Evolutionary conservation across 176 grass and related monocot species (phyloP), one percentile per base, ranked within the genome.

Genomic region (Stipa capillata): DNA sequence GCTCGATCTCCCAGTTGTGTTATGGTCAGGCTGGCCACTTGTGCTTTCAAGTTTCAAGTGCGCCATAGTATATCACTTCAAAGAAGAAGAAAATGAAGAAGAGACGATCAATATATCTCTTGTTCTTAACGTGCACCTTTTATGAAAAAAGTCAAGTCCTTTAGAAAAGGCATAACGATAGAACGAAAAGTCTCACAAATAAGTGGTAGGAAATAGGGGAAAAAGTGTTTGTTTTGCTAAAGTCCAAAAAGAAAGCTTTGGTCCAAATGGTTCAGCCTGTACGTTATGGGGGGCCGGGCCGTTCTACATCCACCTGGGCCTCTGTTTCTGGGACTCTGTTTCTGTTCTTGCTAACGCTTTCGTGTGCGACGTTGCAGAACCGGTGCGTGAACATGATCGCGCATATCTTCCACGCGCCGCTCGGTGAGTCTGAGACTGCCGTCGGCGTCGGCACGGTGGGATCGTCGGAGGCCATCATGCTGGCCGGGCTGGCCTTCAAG

Each of bases 301-400:
- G 33, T 29, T 79, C 8, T 5, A 23, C 0, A 60, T 4, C 10
- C 8, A 53, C 18, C 8, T n/a, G n/a, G n/a, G n/a, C n/a, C n/a
- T n/a, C n/a, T n/a, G n/a, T n/a, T n/a, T n/a, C n/a, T n/a, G 4
- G 8, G 12, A n/a, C 32, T 17, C 37, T 60, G 12, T 36, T 57
- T 31, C 7, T 31, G 0, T 7, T 35, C 8, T 56, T 13, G 36
- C 14, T 72, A 15, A 77, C 18, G 52, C n/a, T 67, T 18, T 1
- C 15, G 10, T 33, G 28, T 52, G 49, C 27, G 12, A 6, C 51
- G 7, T 43, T 70, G 71, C 92, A 99, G 92, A 93, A 99, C 66
- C 92, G 92, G 51, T 99, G 92, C 51, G 96, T 99, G 57, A 99
- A 99, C 88, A 99, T 99, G 88, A 99, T 99, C 50, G 96, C 90